These are phyloP conservation scores for Cymodocea nodosa DNA, from an alignment of 116 monocot genomes.

Conservation along the genomic window DNA sequence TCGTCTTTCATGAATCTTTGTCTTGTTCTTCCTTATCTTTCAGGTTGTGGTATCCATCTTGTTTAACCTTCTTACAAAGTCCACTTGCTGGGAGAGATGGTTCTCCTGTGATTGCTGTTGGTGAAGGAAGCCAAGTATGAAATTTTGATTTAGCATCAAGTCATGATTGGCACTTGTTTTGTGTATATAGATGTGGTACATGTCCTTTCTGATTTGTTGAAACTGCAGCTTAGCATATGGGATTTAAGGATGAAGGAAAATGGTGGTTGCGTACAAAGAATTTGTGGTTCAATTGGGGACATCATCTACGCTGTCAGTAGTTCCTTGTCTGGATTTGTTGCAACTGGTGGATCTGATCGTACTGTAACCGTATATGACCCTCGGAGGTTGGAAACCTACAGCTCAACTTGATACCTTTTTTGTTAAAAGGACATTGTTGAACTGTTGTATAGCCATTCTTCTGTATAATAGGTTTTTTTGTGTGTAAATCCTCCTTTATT, in stretches of 20 bases:
- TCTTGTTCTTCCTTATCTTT: background rate
- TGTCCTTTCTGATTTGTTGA: conserved; percentile 5
- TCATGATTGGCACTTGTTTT: background rate
- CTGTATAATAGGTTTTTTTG: too few species aligned
- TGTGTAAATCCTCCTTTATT: too few species aligned
- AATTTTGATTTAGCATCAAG: background rate
- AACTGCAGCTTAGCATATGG: conserved; percentile 70
- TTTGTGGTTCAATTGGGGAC: conserved; percentile 67
- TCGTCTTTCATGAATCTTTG: background rate
- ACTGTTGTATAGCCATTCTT: too few species aligned
- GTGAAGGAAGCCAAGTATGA: conserved; percentile 80
- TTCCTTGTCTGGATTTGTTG: conserved; percentile 51
- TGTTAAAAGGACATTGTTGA: too few species aligned
- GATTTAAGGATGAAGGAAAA: conserved; percentile 61
- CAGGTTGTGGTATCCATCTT: conserved; percentile 74
- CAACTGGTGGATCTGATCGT: conserved; percentile 79
- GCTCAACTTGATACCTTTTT: background rate
- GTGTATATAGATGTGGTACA: background rate
- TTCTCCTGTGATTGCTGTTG: conserved; percentile 54
- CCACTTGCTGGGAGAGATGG: conserved; percentile 21
- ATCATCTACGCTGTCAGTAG: conserved; percentile 55
- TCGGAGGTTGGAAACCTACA: conserved; percentile 39
- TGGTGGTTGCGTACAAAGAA: conserved; percentile 72
- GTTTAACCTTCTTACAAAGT: conserved; percentile 38
- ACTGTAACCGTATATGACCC: conserved; percentile 77